Evolutionary conservation across 352 stramenopile species (phyloP).

Genomic region (Globisporangium nunn): DNA sequence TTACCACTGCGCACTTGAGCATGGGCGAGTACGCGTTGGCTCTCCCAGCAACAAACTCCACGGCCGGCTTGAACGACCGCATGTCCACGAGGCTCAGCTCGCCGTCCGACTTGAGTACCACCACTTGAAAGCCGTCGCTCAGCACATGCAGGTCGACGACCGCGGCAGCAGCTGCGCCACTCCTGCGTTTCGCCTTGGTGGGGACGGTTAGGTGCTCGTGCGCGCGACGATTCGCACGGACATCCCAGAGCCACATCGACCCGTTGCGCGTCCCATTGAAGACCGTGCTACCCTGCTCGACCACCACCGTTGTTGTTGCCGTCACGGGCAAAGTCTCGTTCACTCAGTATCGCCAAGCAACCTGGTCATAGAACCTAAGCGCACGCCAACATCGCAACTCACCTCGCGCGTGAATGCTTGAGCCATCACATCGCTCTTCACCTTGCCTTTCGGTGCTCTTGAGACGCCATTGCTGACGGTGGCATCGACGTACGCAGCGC

Average conservation of each 20-base stretch:
- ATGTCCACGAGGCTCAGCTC: constrained; percentile 40
- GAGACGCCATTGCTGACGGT: constrained; percentile 3
- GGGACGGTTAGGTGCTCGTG: constrained; percentile 5
- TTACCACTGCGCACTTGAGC: constrained; percentile 26
- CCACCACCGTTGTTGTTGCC: not conserved
- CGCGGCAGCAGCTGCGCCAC: constrained; percentile 18
- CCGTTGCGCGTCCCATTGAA: constrained; percentile 44
- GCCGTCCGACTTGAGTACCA: constrained; percentile 41
- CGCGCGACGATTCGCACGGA: constrained; percentile 17
- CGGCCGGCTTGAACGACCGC: constrained; percentile 26
- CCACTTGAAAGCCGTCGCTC: constrained; percentile 23
- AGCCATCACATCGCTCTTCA: constrained; percentile 34
- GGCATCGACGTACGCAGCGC: constrained; percentile 7
- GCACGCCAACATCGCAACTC: not conserved
- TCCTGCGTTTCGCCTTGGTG: not conserved
- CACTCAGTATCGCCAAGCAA: too few species aligned
- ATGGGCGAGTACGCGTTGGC: constrained; percentile 22
- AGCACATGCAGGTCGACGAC: constrained; percentile 36
- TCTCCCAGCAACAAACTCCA: constrained; percentile 23
- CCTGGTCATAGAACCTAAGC: too few species aligned
- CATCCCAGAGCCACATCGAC: constrained; percentile 42
- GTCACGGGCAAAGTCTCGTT: too few species aligned
- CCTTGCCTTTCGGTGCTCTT: constrained; percentile 18
- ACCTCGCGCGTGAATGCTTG: constrained; percentile 27
- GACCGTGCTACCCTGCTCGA: constrained; percentile 27